Evolutionary conservation across 1,284 basidiomycete genomes (phyloP).

Genomic region (Wallemia ichthyophaga): DNA sequence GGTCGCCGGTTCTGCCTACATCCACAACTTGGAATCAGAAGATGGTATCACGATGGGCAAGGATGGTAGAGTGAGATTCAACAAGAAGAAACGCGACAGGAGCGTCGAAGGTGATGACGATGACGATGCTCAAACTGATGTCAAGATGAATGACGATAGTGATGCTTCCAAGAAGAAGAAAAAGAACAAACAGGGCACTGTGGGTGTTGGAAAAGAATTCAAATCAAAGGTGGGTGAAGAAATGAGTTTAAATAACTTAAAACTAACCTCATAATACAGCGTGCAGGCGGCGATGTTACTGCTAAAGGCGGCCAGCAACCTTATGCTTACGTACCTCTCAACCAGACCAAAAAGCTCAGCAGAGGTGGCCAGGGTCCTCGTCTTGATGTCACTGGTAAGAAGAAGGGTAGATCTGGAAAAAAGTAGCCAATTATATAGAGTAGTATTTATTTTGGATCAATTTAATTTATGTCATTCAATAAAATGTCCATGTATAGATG

Average conservation of each 20-base stretch:
- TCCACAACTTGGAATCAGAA: constrained; percentile 43
- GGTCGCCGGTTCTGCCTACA: constrained; percentile 50
- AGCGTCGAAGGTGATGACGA: constrained; percentile 32
- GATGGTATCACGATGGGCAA: constrained; percentile 67
- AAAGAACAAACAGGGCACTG: constrained; percentile 14
- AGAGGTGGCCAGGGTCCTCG: neutral
- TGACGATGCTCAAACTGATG: constrained; percentile 23
- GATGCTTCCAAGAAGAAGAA: constrained; percentile 21
- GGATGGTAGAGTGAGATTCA: constrained; percentile 67
- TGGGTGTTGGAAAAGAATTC: constrained; percentile 56
- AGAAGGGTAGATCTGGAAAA: neutral
- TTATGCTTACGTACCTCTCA: constrained; percentile 63
- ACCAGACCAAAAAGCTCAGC: constrained; percentile 25
- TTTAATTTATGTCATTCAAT: neutral
- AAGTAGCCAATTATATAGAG: neutral
- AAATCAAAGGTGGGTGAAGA: constrained; percentile 28
- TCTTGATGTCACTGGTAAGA: neutral
- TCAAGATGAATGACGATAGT: constrained; percentile 37
- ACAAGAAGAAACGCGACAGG: constrained; percentile 89
- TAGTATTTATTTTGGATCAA: no score
- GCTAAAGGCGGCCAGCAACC: constrained; percentile 51
- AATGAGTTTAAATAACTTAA: neutral
- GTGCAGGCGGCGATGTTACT: constrained; percentile 73
- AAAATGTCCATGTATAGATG: no score
- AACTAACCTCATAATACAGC: constrained; percentile 21